Conservation (phyloP, 495 filamentous ascomycete genomes). For the Penicillium desertorum region DNA sequence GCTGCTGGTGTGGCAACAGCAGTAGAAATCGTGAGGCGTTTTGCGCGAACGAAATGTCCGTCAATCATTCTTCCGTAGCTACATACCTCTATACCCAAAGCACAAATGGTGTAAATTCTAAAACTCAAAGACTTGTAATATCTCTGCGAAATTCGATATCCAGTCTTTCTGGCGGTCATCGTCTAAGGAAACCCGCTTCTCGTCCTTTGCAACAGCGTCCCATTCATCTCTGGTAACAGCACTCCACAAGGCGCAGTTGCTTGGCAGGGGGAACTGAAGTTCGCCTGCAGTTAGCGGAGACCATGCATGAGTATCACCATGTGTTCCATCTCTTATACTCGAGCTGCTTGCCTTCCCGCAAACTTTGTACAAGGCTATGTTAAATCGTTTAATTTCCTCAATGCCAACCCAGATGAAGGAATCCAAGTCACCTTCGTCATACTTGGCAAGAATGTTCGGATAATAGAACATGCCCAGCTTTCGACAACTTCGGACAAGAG, state of each 20-base stretch:
- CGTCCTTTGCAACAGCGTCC: constrained; percentile 9
- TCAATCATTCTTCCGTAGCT: no score
- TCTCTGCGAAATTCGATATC: constrained; percentile 24
- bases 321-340: neutral
- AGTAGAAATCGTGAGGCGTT: no score
- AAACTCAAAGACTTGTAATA: constrained; percentile 7
- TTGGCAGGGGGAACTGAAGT: constrained; percentile 33
- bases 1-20: no score
- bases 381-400: constrained; percentile 36
- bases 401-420: constrained; percentile 28
- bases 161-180: constrained; percentile 18
- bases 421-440: constrained; percentile 9
- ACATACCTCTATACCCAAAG: no score
- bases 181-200: neutral
- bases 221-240: constrained; percentile 24
- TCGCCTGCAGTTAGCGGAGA: constrained; percentile 19
- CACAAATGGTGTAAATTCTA: neutral
- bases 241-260: constrained; percentile 25
- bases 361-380: constrained; percentile 28
- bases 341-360: constrained; percentile 14
- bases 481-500: constrained; percentile 28
- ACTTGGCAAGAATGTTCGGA: constrained; percentile 28
- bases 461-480: constrained; percentile 34
- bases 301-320: neutral
- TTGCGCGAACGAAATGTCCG: no score